Evolutionary conservation across 2,329 filamentous ascomycete species (phyloP).

Genomic region (Pseudopyricularia javanii): DNA sequence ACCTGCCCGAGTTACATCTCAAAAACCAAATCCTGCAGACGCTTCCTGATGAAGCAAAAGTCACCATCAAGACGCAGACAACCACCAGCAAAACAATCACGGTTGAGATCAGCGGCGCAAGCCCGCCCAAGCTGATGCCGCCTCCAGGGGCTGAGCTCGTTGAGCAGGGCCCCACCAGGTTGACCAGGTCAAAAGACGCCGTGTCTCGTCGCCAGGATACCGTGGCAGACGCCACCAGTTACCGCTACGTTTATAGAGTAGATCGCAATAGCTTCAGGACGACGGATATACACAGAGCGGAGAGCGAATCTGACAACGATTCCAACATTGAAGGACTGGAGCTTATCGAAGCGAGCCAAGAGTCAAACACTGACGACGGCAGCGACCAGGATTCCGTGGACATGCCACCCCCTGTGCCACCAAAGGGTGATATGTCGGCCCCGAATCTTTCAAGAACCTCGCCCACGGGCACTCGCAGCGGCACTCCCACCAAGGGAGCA

Average conservation of each 20-base stretch:
- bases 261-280: constrained; percentile 32
- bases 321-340: constrained; percentile 8
- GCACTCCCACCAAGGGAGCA: background rate
- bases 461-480: background rate
- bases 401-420: constrained; percentile 4
- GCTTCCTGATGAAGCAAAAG: constrained; percentile 40
- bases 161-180: constrained; percentile 26
- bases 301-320: constrained; percentile 7
- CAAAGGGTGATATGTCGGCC: constrained; percentile 6
- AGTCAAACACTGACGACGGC: constrained; percentile 6
- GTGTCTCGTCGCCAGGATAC: background rate
- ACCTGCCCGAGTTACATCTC: constrained; percentile 31
- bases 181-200: background rate
- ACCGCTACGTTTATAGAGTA: constrained; percentile 48
- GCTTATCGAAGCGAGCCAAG: constrained; percentile 13
- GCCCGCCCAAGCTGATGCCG: constrained; percentile 36
- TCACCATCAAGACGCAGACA: constrained; percentile 47
- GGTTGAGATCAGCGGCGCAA: constrained; percentile 46
- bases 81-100: constrained; percentile 52
- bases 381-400: background rate
- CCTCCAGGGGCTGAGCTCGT: constrained; percentile 48
- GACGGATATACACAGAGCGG: constrained; percentile 18
- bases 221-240: constrained; percentile 17
- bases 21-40: constrained; percentile 42
- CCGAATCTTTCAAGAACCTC: background rate